Conservation (phyloP, 2,329 filamentous ascomycete genomes). For the Aspergillus brasiliensis region DNA sequence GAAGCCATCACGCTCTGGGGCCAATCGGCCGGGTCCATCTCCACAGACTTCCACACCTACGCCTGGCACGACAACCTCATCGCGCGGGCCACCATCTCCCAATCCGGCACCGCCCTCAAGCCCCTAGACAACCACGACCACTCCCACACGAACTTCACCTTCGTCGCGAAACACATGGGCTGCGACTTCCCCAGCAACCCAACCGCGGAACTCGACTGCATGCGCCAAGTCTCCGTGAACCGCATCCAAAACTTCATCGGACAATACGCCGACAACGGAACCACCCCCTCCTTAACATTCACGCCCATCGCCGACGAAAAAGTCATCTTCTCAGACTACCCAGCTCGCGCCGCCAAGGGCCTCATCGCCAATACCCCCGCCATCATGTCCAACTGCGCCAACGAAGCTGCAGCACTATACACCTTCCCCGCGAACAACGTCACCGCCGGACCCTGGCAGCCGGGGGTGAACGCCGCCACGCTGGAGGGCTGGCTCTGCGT, state of each 20-base stretch:
- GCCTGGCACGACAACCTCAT: background rate
- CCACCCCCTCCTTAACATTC: background rate
- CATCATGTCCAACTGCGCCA: constrained; percentile 2
- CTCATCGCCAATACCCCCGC: background rate
- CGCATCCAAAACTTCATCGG: background rate
- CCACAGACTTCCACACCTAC: constrained; percentile 5
- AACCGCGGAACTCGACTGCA: background rate
- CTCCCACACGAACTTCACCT: constrained; percentile 1
- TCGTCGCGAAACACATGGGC: background rate
- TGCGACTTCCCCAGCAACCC: background rate
- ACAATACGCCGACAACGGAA: background rate
- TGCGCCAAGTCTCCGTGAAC: background rate
- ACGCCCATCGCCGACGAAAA: background rate
- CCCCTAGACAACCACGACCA: background rate
- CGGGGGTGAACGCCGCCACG: background rate
- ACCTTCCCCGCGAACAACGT: background rate
- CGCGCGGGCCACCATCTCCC: background rate
- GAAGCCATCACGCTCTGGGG: constrained; percentile 1
- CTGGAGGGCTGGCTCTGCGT: background rate
- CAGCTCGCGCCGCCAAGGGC: background rate
- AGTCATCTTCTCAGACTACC: background rate
- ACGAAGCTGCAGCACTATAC: background rate
- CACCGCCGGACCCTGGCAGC: background rate
- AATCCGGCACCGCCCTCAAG: background rate
- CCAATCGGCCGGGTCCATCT: background rate